Base-by-base conservation (phyloP, 176 grass and related monocot species). In the Oryza brachyantha region DNA sequence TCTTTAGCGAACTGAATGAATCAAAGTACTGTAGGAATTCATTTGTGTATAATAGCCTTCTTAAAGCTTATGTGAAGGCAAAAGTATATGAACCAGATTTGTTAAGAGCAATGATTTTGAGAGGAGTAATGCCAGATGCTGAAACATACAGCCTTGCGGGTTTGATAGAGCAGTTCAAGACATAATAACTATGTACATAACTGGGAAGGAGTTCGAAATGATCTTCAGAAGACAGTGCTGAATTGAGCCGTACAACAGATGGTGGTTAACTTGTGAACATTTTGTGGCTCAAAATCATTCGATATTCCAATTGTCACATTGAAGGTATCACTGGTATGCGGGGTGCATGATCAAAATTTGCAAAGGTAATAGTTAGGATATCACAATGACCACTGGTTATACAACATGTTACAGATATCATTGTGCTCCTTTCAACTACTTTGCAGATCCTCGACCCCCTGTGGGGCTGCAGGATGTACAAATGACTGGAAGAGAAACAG, bases 11-110 rank as follows among this genome's bases (percentile, higher is more conserved):
- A 85, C 81, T 98, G 41, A 94, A 89, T 80, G 87, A 91, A 85
- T 93, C 92, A 58, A 94, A 94, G 84, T 98, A 91, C 59, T 92
- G 83, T 65, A 80, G 70, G 24, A 89, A 93, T 72, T 84, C 96
- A 11, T 95, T 99, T 91, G 96, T 93, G 61, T 86, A 87, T 83
- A 98, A 98, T 87, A 80, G 83, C 26, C 74, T 95, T 42, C 70
- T 99, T 52, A 98, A 92, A 82, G 92, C 92, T 81, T 95, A 95
- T 66, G 81, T 81, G 57, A 91, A 95, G 55, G 88, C 92, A 46
- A 89, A 90, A 82, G 81, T 92, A 79, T 89, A 94, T 66, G 92
- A 99, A 71, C 84, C 92, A 3, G 88, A 99, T 76, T 86, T 99
- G 43, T 57, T 89, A 46, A 88, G 54, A 45, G 76, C 79, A 74